phyloP scores from a whole-genome alignment of 2,329 filamentous ascomycete genomes.

The Neopestalotiopsis sp. region DNA sequence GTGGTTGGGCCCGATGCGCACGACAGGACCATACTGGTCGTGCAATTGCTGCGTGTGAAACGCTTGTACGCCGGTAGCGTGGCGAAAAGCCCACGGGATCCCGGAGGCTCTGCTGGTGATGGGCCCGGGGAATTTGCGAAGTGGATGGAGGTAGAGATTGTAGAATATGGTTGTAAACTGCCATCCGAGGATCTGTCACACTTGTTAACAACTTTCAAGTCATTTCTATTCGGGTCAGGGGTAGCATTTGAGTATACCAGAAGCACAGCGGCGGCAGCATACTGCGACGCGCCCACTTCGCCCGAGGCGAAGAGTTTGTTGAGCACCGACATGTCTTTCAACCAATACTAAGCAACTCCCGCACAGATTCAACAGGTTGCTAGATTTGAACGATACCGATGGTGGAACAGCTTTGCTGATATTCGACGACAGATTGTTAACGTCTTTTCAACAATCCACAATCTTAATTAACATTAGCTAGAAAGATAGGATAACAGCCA shows the following conservation, averaged over 20 bases:
- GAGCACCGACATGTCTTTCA: background rate
- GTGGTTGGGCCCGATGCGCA: constrained; percentile 33
- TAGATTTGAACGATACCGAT: background rate
- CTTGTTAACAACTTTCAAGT: background rate
- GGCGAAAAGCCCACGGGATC: constrained; percentile 31
- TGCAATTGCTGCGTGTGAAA: constrained; percentile 32
- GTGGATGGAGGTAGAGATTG: constrained; percentile 36
- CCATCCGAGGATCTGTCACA: constrained; percentile 27
- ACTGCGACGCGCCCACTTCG: background rate
- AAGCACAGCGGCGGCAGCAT: constrained; percentile 1
- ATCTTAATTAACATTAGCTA: background rate
- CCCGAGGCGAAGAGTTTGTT: background rate
- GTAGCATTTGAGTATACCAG: background rate
- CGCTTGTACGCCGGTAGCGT: constrained; percentile 28
- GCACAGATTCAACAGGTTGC: background rate
- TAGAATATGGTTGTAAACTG: constrained; percentile 29
- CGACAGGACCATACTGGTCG: constrained; percentile 29
- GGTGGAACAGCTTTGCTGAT: background rate
- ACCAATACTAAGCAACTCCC: background rate
- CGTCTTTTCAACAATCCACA: background rate
- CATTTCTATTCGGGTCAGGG: background rate
- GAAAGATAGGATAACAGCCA: background rate
- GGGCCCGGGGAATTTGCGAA: constrained; percentile 34
- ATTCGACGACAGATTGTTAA: background rate
- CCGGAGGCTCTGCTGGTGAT: constrained; percentile 27